Evolutionary conservation across 2,329 filamentous ascomycete species (phyloP).

Genomic region (Seiridium cupressi): DNA sequence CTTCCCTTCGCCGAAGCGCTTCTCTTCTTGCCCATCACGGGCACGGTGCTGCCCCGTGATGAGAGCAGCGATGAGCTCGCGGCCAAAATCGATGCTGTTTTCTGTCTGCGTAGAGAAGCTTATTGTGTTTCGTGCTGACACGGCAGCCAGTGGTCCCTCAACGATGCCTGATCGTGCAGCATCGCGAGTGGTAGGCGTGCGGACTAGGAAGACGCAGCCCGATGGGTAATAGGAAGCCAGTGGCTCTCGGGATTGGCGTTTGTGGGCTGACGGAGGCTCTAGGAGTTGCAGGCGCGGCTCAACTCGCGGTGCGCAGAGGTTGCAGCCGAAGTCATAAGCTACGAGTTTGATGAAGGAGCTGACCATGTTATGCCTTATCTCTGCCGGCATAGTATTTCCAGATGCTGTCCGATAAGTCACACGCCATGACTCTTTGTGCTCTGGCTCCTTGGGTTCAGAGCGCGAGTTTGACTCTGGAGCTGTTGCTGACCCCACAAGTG

Average conservation of each 20-base stretch:
- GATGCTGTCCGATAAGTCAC: constrained; percentile 43
- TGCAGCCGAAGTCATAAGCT: constrained; percentile 66
- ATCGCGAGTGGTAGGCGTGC: constrained; percentile 58
- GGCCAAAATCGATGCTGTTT: constrained; percentile 58
- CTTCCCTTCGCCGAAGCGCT: constrained; percentile 53
- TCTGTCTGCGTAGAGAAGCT: constrained; percentile 51
- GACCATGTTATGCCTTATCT: constrained; percentile 56
- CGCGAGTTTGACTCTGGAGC: constrained; percentile 15
- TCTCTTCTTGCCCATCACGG: constrained; percentile 55
- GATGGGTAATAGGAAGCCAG: constrained; percentile 54
- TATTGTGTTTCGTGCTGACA: constrained; percentile 56
- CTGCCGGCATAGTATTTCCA: constrained; percentile 56
- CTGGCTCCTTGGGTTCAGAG: constrained; percentile 8
- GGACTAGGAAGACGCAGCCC: constrained; percentile 58
- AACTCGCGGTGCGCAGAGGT: constrained; percentile 51
- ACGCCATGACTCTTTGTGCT: constrained; percentile 14
- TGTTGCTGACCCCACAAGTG: constrained; percentile 11
- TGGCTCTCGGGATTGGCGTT: background rate
- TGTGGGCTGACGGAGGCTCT: background rate
- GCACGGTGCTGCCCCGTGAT: constrained; percentile 63
- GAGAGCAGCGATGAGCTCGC: constrained; percentile 59
- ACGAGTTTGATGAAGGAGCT: constrained; percentile 62
- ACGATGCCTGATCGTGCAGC: constrained; percentile 57
- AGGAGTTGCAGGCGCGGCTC: constrained; percentile 59
- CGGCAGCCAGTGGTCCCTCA: constrained; percentile 60